phyloP scores from a whole-genome alignment of 306 rosid species.

The Leucaena leucocephala region DNA sequence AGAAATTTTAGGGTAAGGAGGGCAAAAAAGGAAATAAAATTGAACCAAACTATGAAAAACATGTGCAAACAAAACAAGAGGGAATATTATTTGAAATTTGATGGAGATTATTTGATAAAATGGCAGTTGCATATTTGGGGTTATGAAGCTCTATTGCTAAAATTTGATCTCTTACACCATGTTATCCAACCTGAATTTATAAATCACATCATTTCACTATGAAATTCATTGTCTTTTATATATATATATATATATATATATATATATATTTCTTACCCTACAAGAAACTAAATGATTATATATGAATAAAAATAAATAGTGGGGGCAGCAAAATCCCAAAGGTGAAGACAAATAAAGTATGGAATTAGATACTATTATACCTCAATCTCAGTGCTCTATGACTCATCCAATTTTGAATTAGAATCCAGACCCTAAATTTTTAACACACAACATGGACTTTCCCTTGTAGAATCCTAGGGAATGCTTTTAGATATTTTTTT shows the following conservation, averaged over 20 bases:
- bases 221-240: too few relatives aligned
- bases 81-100: too few relatives aligned
- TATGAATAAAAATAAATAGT: not conserved
- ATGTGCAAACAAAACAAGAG: too few relatives aligned
- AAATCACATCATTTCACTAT: not conserved
- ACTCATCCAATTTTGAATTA: conserved; percentile 33
- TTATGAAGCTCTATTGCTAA: too few relatives aligned
- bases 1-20: too few relatives aligned
- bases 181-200: not conserved
- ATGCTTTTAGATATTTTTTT: not conserved
- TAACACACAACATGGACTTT: not conserved
- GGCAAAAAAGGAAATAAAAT: too few relatives aligned
- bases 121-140: too few relatives aligned
- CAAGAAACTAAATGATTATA: not conserved
- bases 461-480: not conserved
- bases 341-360: not conserved
- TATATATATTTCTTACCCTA: not conserved
- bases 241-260: too few relatives aligned
- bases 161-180: not conserved
- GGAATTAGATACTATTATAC: not conserved
- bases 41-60: too few relatives aligned
- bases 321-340: not conserved
- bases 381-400: conserved; percentile 20
- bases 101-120: too few relatives aligned
- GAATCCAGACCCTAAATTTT: conserved; percentile 19